phyloP scores from a whole-genome alignment of 2,329 filamentous ascomycete species.

The Penicillium verrucosum region DNA sequence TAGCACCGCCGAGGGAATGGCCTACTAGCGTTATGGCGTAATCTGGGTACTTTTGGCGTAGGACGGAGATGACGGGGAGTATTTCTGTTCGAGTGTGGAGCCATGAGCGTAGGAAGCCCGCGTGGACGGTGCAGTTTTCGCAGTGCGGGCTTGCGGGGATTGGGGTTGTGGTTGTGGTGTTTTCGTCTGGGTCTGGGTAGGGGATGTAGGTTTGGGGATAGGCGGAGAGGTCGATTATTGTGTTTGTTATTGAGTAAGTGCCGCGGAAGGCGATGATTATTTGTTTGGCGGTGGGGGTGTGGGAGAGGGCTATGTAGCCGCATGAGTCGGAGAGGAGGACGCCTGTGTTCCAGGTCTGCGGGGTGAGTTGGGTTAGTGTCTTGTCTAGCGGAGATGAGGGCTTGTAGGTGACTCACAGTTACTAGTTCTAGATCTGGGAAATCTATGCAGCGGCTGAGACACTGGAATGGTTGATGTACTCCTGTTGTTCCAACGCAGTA shows the following conservation, averaged over 20 bases:
- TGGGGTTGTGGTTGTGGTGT: constrained; percentile 21
- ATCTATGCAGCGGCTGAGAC: constrained; percentile 78
- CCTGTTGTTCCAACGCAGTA: constrained; percentile 90
- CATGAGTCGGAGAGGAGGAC: constrained; percentile 83
- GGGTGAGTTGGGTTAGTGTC: not conserved
- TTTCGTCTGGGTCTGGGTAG: constrained; percentile 56
- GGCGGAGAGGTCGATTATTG: constrained; percentile 84
- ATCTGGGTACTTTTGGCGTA: constrained; percentile 61
- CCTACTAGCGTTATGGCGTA: constrained; percentile 78
- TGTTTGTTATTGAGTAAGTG: constrained; percentile 90
- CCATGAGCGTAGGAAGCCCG: constrained; percentile 87
- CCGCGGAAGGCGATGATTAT: constrained; percentile 89
- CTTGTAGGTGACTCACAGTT: constrained; percentile 43
- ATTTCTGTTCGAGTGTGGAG: constrained; percentile 67
- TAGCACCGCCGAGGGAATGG: constrained; percentile 88
- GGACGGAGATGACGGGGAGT: constrained; percentile 61
- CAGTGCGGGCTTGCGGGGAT: constrained; percentile 56
- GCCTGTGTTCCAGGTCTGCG: constrained; percentile 81
- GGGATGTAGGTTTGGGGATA: constrained; percentile 87
- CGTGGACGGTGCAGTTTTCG: constrained; percentile 85
- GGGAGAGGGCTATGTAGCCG: constrained; percentile 89
- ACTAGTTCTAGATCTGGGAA: constrained; percentile 77
- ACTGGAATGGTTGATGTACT: constrained; percentile 77
- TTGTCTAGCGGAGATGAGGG: not conserved
- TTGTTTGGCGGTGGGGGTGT: constrained; percentile 55